phyloP scores from a whole-genome alignment of 2,329 filamentous ascomycete species.

The Sclerotinia borealis region DNA sequence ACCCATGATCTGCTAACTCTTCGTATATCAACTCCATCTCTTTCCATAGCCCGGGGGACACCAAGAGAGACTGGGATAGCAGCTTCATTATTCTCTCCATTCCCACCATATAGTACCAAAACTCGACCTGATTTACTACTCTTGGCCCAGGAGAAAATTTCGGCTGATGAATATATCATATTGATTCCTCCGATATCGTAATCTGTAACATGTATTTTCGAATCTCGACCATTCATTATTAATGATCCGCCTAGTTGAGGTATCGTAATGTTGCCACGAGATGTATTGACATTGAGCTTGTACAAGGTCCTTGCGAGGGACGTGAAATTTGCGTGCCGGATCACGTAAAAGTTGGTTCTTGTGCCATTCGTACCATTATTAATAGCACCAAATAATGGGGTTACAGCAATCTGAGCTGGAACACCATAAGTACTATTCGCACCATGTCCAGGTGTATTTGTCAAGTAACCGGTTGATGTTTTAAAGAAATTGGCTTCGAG shows the following conservation, averaged over 20 bases:
- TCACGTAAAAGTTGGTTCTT: constrained; percentile 54
- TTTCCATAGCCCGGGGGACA: neutral
- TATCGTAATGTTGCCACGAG: constrained; percentile 47
- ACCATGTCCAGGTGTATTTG: constrained; percentile 46
- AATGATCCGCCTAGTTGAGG: constrained; percentile 52
- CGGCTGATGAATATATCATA: constrained; percentile 60
- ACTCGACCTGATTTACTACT: constrained; percentile 48
- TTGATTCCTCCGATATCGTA: constrained; percentile 52
- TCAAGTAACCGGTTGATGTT: constrained; percentile 20
- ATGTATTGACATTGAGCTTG: constrained; percentile 46
- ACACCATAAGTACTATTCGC: constrained; percentile 40
- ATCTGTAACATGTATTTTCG: constrained; percentile 59
- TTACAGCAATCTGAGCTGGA: constrained; percentile 54
- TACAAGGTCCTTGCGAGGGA: constrained; percentile 8
- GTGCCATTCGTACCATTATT: constrained; percentile 35
- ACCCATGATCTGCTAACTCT: constrained; percentile 33
- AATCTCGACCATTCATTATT: constrained; percentile 54
- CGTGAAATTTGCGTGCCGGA: constrained; percentile 55
- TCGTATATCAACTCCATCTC: neutral
- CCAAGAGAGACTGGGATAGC: constrained; percentile 12
- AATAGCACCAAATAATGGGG: constrained; percentile 45
- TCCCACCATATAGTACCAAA: constrained; percentile 55
- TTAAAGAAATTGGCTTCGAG: constrained; percentile 21
- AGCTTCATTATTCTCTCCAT: constrained; percentile 55
- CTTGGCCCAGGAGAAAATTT: constrained; percentile 61